phyloP scores from a whole-genome alignment of 1,139 yeast genomes.

The Tardiomyces blankii region DNA sequence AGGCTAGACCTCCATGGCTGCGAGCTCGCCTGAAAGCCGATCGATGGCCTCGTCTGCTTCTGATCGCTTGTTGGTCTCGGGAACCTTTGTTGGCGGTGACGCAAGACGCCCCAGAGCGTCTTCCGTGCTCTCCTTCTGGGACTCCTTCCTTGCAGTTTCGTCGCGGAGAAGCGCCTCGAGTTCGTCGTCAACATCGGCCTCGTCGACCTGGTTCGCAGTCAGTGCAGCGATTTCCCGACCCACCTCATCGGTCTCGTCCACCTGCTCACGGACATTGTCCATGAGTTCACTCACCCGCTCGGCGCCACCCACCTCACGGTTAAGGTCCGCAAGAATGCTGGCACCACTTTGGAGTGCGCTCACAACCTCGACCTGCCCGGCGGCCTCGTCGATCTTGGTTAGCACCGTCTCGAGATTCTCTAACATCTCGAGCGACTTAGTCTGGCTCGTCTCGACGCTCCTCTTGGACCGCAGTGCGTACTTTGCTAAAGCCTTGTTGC shows the following conservation, averaged over 20 bases:
- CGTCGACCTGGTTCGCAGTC: constrained; percentile 7
- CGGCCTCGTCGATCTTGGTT: constrained; percentile 19
- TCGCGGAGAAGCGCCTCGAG: constrained; percentile 11
- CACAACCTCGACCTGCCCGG: constrained; percentile 16
- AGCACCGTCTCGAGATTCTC: constrained; percentile 24
- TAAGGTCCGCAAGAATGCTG: constrained; percentile 20
- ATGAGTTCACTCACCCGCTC: constrained; percentile 26
- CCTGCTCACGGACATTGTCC: constrained; percentile 25
- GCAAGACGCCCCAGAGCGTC: too few species aligned
- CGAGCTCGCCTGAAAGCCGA: neutral
- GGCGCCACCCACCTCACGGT: constrained; percentile 23
- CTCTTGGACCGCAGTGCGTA: constrained; percentile 18
- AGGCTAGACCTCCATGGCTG: neutral
- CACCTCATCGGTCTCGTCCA: constrained; percentile 23
- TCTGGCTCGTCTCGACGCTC: constrained; percentile 19
- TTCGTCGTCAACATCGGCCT: constrained; percentile 18
- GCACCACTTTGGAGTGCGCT: constrained; percentile 23
- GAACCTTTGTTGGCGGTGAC: too few species aligned
- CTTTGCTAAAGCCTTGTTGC: constrained; percentile 18
- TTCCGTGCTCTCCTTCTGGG: too few species aligned
- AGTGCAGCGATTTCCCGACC: constrained; percentile 19
- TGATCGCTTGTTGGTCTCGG: too few species aligned
- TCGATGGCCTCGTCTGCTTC: too few species aligned
- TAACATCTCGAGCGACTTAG: constrained; percentile 18
- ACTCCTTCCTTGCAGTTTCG: neutral